phyloP scores from a whole-genome alignment of 140 eudicot species.

The Ambrosia hybrid region DNA sequence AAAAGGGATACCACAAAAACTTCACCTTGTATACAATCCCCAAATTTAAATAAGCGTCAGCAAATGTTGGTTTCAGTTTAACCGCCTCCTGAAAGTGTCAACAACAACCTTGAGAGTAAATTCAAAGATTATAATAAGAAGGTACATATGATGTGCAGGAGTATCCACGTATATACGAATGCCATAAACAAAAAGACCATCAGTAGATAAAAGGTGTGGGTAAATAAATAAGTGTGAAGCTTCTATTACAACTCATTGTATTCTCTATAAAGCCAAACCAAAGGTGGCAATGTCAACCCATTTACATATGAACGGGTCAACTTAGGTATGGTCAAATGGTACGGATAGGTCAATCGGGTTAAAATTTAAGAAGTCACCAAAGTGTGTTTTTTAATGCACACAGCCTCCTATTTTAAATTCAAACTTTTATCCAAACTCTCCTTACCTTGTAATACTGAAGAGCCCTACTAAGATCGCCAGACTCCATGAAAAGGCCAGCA shows the following conservation, averaged over 20 bases:
- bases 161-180: neutral
- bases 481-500: conserved; percentile 94
- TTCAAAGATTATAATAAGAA: neutral
- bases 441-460: conserved; percentile 87
- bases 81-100: conserved; percentile 71
- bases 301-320: neutral
- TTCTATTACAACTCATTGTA: conserved; percentile 1
- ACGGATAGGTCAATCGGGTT: neutral
- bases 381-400: neutral
- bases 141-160: conserved; percentile 2
- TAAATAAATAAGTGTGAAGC: neutral
- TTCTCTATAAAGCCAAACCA: neutral
- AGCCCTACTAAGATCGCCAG: conserved; percentile 82
- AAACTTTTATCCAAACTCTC: neutral
- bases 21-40: conserved; percentile 90
- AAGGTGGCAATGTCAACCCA: neutral
- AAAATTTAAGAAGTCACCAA: neutral
- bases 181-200: neutral
- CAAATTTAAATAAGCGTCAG: conserved; percentile 86
- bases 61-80: conserved; percentile 76
- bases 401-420: neutral
- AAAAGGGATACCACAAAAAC: conserved; percentile 8
- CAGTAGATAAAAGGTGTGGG: neutral
- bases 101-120: conserved; percentile 4
- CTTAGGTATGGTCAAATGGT: neutral